Evolutionary conservation across 345 rosid genomes (phyloP), one percentile per base, ranked within the genome.

Genomic region (Hevea brasiliensis): DNA sequence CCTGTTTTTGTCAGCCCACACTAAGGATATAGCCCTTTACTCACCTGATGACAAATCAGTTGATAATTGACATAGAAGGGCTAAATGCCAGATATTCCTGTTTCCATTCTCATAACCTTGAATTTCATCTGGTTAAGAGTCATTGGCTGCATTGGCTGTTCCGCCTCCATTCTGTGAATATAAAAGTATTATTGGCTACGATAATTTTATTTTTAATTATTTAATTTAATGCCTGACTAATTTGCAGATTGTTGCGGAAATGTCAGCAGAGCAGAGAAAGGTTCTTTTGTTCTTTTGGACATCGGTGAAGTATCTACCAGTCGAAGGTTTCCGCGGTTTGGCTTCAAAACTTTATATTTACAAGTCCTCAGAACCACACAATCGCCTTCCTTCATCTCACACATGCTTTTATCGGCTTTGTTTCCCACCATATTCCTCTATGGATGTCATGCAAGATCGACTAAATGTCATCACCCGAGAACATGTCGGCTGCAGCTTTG

Each of bases 401-500:
- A 95, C 99, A 41, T 95, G 99, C 89, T 92, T 92, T 71, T 89
- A 87, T 80, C 86, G 90, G 48, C 64, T 95, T 77, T 89, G 91
- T 73, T 83, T 92, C 68, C 97, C 98, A 0, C 85, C 84, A 66
- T 92, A 95, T 73, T 82, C 92, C 17, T 85, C 89, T 63, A 59
- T 80, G 77, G 74, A 70, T 42, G 74, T 85, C 59, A 91, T 95
- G 98, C 83, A 62, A 70, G 86, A 91, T 56, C 89, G 92, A 9
- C 84, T 95, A 5, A 70, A 75, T 15, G 27, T 89, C 76, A 85
- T 95, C 9, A 84, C 93, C 27, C 98, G 87, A 81, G 99, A 89
- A 55, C 98, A 91, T 77, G 87, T 92, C 40, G 90, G 98, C 72
- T 88, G 92, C 88, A 89, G 99, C 81, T 92, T 95, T 21, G 99